Evolutionary conservation across 2,329 filamentous ascomycete genomes (phyloP).

Genomic region (Colletotrichum theobromicola): DNA sequence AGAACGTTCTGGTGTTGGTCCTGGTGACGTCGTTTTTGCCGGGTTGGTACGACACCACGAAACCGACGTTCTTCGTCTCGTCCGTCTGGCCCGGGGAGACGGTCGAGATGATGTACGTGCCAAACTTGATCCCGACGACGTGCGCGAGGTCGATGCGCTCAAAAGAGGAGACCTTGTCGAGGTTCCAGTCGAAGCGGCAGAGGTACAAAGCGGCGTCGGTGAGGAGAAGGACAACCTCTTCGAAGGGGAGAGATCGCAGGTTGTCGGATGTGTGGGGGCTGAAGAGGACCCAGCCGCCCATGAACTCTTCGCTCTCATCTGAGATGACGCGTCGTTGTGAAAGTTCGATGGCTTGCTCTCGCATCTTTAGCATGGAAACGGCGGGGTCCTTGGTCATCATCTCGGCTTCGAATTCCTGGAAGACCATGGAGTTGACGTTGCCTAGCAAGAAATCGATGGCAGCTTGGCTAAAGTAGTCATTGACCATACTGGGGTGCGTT

Average conservation of each 20-base stretch:
- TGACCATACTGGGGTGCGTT: conserved; percentile 76
- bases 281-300: conserved; percentile 88
- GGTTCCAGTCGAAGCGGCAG: conserved; percentile 92
- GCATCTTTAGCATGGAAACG: conserved; percentile 81
- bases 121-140: conserved; percentile 74
- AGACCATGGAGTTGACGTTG: conserved; percentile 82
- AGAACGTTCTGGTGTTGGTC: conserved; percentile 86
- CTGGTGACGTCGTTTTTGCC: conserved; percentile 74
- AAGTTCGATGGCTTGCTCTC: conserved; percentile 88
- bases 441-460: conserved; percentile 94
- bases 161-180: conserved; percentile 92
- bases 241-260: conserved; percentile 71
- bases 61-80: conserved; percentile 80
- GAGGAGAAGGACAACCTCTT: conserved; percentile 86
- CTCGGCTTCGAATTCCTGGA: conserved; percentile 91
- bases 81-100: conserved; percentile 80
- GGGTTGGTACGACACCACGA: conserved; percentile 79
- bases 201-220: conserved; percentile 87
- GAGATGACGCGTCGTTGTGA: conserved; percentile 86
- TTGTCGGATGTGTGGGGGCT: conserved; percentile 77
- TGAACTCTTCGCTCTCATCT: conserved; percentile 82
- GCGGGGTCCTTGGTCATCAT: conserved; percentile 94
- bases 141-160: conserved; percentile 82
- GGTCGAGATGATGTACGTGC: conserved; percentile 90
- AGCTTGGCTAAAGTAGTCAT: conserved; percentile 95